phyloP scores from a whole-genome alignment of 495 filamentous ascomycete species.

The Trichocladium uniseriatum region DNA sequence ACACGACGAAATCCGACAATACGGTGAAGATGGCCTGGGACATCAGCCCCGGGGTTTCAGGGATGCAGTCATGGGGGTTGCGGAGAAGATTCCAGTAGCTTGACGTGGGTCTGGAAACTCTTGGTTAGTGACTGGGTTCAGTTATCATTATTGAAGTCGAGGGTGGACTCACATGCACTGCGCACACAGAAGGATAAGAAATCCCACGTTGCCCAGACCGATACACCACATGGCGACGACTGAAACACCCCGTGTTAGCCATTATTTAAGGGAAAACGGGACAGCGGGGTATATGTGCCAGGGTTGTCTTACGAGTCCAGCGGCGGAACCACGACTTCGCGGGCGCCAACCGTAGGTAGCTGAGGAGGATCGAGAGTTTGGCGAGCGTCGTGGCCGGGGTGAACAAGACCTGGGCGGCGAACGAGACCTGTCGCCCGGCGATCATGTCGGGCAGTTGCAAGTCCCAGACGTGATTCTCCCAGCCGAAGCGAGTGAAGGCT shows the following conservation, averaged over 20 bases:
- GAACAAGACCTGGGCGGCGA: constrained; percentile 23
- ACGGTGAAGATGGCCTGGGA: constrained; percentile 26
- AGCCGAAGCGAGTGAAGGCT: constrained; percentile 18
- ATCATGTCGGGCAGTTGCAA: constrained; percentile 7
- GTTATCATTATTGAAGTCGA: too few species aligned
- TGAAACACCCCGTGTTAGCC: background rate
- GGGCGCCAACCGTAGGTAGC: constrained; percentile 44
- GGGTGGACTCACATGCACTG: constrained; percentile 15
- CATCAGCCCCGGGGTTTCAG: constrained; percentile 21
- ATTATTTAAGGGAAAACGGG: too few species aligned
- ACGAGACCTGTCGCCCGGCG: constrained; percentile 18
- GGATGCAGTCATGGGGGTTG: constrained; percentile 13
- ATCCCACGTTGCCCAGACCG: constrained; percentile 15
- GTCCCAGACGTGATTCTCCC: constrained; percentile 24
- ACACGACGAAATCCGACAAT: constrained; percentile 31
- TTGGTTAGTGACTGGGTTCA: background rate
- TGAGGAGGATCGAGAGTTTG: constrained; percentile 43
- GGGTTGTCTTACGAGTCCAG: constrained; percentile 21
- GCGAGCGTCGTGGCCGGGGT: constrained; percentile 24
- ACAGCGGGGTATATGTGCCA: too few species aligned
- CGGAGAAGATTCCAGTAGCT: constrained; percentile 28
- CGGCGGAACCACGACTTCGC: constrained; percentile 28
- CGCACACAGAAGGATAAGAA: constrained; percentile 29
- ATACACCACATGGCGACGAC: constrained; percentile 15
- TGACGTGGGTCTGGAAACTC: constrained; percentile 19